Conservation (phyloP, 805 yeast genomes). For the Maudiozyma serrabonitensis region DNA sequence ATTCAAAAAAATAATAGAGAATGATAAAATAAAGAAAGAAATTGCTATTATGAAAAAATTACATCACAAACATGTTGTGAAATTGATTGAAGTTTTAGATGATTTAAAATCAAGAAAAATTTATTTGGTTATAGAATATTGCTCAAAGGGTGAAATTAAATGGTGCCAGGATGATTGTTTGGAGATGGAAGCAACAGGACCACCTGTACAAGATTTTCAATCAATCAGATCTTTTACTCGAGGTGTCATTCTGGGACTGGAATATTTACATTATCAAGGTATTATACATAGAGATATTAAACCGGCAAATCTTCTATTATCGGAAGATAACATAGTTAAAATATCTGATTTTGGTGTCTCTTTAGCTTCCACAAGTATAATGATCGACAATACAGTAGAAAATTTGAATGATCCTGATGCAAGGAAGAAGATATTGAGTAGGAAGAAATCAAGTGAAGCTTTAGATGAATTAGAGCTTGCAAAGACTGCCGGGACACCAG, state of each 20-base stretch:
- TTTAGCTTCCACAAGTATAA: conserved; percentile 31
- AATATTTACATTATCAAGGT: conserved; percentile 84
- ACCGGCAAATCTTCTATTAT: conserved; percentile 81
- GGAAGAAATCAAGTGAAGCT: conserved; percentile 6
- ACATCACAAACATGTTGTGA: conserved; percentile 84
- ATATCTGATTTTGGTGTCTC: conserved; percentile 96
- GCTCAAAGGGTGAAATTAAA: conserved; percentile 82
- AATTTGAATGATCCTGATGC: conserved; percentile 2
- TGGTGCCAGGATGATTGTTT: conserved; percentile 49
- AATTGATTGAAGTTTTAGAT: conserved; percentile 78
- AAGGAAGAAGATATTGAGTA: neutral
- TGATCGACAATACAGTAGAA: conserved; percentile 2
- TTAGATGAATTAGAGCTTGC: conserved; percentile 73
- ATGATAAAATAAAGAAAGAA: conserved; percentile 74
- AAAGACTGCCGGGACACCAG: conserved; percentile 96
- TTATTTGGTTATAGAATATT: conserved; percentile 80
- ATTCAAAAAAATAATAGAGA: conserved; percentile 37
- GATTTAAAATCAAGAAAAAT: conserved; percentile 77
- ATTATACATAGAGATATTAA: conserved; percentile 92
- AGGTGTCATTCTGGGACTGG: conserved; percentile 81
- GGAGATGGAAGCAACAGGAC: conserved; percentile 35
- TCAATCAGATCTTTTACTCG: conserved; percentile 66
- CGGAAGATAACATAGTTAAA: conserved; percentile 66
- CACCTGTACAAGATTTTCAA: conserved; percentile 59
- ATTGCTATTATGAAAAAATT: conserved; percentile 93